Percentiles rank a stretch among this genome's conserved stretches.
Evolutionary conservation across 1,284 basidiomycete genomes (phyloP).

Genomic region (Papiliotrema nemorosa): DNA sequence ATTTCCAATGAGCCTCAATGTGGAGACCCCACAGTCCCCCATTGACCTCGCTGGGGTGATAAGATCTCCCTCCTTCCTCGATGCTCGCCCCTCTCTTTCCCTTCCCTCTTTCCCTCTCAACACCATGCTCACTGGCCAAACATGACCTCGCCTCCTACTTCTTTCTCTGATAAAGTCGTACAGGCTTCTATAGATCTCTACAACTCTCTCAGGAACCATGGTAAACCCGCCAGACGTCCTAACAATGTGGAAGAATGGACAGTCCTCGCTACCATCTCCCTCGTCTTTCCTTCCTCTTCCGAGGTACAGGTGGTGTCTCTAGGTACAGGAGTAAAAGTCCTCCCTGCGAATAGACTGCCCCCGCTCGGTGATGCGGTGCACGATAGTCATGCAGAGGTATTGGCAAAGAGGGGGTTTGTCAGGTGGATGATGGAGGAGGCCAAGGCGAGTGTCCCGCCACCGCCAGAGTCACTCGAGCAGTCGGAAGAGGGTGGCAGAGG

Average conservation of each 20-base stretch:
- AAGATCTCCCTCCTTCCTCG: too few relatives aligned
- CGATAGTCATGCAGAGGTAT: slow-evolving; percentile 85
- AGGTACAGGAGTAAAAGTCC: slow-evolving; percentile 82
- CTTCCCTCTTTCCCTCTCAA: neutral
- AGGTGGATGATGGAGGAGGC: slow-evolving; percentile 79
- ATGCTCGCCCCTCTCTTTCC: too few relatives aligned
- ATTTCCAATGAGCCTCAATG: too few relatives aligned
- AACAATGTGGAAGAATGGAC: slow-evolving; percentile 50
- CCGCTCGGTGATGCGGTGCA: slow-evolving; percentile 74
- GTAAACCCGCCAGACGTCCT: slow-evolving; percentile 41
- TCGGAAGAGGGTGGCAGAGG: neutral
- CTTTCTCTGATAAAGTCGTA: slow-evolving; percentile 7
- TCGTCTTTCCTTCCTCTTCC: slow-evolving; percentile 13
- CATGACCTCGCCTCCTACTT: neutral
- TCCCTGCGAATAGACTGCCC: slow-evolving; percentile 65
- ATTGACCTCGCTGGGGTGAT: too few relatives aligned
- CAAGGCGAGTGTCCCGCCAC: neutral
- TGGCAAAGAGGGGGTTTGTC: slow-evolving; percentile 72
- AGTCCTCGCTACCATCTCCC: slow-evolving; percentile 44
- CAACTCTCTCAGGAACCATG: slow-evolving; percentile 34
- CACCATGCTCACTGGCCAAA: neutral
- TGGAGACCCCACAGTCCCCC: too few relatives aligned
- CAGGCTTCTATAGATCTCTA: slow-evolving; percentile 24
- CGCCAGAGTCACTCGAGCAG: too few relatives aligned
- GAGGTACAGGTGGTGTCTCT: slow-evolving; percentile 37